Evolutionary conservation across 805 yeast genomes (phyloP).

Genomic region (Yamadazyma sp.): DNA sequence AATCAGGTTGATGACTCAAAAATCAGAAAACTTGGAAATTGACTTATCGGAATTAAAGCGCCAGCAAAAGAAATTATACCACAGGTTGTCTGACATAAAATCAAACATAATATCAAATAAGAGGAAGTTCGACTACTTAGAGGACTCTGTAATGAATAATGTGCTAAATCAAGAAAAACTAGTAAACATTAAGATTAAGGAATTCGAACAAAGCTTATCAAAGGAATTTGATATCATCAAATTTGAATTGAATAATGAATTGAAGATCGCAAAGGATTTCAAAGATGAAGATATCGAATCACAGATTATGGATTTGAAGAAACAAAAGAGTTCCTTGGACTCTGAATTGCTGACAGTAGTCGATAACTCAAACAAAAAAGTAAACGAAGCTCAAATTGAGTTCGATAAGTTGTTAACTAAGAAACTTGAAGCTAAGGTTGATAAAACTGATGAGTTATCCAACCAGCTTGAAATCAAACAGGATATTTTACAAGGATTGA

Average conservation of each 20-base stretch:
- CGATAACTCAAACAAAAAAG: conserved; percentile 12
- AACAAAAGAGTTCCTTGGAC: conserved; percentile 6
- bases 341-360: not conserved
- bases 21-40: conserved; percentile 18
- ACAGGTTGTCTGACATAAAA: conserved; percentile 11
- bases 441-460: conserved; percentile 15
- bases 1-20: conserved; percentile 12
- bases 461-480: conserved; percentile 2
- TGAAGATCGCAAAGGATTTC: conserved; percentile 23
- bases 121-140: conserved; percentile 21
- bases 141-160: conserved; percentile 24
- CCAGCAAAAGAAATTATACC: conserved; percentile 10
- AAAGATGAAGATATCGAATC: conserved; percentile 18
- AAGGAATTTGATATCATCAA: conserved; percentile 28
- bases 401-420: conserved; percentile 25
- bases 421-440: conserved; percentile 21
- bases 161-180: conserved; percentile 28
- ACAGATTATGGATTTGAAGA: conserved; percentile 14
- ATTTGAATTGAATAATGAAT: conserved; percentile 32
- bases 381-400: conserved; percentile 20
- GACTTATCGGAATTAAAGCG: conserved; percentile 19
- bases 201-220: conserved; percentile 22
- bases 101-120: conserved; percentile 7
- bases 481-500: not conserved
- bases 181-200: conserved; percentile 26